Conservation (phyloP, 257 asterid species). For the Solanum dulcamara region DNA sequence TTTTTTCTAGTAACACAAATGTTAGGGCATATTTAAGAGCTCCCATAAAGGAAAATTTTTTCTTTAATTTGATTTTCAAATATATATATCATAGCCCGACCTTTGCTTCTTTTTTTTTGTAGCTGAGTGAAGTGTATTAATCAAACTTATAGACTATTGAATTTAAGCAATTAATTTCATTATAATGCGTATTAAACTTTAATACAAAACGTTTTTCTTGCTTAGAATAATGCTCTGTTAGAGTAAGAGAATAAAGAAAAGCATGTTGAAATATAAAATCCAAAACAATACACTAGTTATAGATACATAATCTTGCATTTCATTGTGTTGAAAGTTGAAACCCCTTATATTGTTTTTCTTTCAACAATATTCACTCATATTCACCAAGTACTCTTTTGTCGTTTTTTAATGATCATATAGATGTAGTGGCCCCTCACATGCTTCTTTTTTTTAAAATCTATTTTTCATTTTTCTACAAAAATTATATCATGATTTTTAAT, state of each 20-base stretch:
- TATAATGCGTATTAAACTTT: neutral
- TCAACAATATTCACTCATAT: neutral
- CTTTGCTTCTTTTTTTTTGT: too few species aligned
- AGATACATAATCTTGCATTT: neutral
- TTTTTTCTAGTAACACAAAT: neutral
- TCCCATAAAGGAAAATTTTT: neutral
- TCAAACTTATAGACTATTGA: neutral
- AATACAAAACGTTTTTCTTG: neutral
- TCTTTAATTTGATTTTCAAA: neutral
- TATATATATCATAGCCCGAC: neutral
- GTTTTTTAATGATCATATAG: neutral
- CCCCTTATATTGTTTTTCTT: neutral
- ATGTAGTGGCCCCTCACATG: neutral
- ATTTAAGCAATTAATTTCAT: too few species aligned
- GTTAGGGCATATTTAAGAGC: neutral
- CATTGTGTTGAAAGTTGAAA: neutral
- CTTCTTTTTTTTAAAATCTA: neutral
- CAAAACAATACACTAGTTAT: neutral
- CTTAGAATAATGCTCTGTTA: neutral
- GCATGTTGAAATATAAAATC: neutral
- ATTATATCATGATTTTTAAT: neutral
- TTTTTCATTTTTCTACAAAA: neutral
- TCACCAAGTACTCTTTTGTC: neutral
- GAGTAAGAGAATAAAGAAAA: neutral
- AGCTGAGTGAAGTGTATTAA: neutral